phyloP scores from a whole-genome alignment of 1,139 yeast species.

The Candida neerlandica region DNA sequence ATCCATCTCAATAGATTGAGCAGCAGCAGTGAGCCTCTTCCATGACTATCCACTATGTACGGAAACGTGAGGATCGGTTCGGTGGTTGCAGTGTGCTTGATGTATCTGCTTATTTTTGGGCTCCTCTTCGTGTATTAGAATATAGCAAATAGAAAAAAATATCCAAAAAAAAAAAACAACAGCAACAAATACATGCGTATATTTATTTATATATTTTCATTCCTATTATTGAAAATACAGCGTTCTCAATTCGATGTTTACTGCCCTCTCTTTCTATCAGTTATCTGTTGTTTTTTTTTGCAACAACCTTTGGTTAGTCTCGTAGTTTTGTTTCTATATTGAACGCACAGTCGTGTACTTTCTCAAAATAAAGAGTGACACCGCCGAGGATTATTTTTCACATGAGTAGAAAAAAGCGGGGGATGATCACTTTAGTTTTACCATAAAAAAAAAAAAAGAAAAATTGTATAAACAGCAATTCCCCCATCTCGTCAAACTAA shows the following conservation, averaged over 20 bases:
- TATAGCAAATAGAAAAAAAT: neutral
- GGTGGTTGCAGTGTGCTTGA: slow-evolving; percentile 2
- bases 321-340: neutral
- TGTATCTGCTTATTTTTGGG: slow-evolving; percentile 6
- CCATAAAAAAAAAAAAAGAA: too few species aligned
- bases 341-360: slow-evolving; percentile 1
- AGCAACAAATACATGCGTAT: neutral
- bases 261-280: neutral
- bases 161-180: neutral
- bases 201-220: neutral
- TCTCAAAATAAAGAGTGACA: neutral
- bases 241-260: neutral
- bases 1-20: slow-evolving; percentile 69
- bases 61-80: slow-evolving; percentile 13
- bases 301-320: neutral
- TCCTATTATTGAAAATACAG: too few species aligned
- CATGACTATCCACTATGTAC: slow-evolving; percentile 23
- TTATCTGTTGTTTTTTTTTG: neutral
- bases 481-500: too few species aligned
- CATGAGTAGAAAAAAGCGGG: slow-evolving; percentile 4
- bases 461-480: neutral
- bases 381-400: slow-evolving; percentile 3
- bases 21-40: slow-evolving; percentile 50
- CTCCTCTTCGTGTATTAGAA: slow-evolving; percentile 5
- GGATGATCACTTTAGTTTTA: neutral